phyloP scores from a whole-genome alignment of 768 basidiomycete genomes.

The Roridomyces roridus region DNA sequence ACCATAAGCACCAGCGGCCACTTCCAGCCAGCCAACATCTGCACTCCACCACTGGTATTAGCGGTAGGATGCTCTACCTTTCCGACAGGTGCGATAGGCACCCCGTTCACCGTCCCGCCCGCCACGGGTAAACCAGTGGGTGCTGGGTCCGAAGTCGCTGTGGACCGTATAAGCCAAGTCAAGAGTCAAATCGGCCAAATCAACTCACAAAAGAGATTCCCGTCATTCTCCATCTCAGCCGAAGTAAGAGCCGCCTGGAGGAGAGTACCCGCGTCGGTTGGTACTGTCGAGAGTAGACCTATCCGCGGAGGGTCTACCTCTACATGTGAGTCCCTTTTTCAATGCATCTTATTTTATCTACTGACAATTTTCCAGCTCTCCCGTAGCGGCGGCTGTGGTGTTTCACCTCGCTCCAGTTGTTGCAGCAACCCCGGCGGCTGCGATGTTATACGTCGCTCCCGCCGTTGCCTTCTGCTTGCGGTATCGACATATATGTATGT shows the following conservation, averaged over 20 bases:
- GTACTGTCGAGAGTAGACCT: constrained; percentile 76
- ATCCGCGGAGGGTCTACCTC: constrained; percentile 72
- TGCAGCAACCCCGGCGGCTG: too few species aligned
- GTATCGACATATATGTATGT: too few species aligned
- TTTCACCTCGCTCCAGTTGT: too few species aligned
- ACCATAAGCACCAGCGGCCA: background rate
- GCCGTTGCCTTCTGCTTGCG: too few species aligned
- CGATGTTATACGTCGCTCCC: too few species aligned
- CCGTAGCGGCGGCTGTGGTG: too few species aligned
- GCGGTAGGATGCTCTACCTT: background rate
- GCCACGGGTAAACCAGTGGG: constrained; percentile 40
- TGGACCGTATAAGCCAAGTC: constrained; percentile 10
- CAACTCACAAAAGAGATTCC: constrained; percentile 41
- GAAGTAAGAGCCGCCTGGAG: constrained; percentile 41
- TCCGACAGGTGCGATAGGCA: constrained; percentile 22
- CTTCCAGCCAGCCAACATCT: background rate
- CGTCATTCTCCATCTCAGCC: constrained; percentile 39
- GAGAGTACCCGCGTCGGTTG: constrained; percentile 49
- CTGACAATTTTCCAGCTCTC: too few species aligned
- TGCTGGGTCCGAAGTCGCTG: constrained; percentile 48
- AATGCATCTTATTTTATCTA: too few species aligned
- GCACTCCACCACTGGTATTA: background rate
- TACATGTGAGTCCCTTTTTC: too few species aligned
- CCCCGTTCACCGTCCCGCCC: constrained; percentile 29
- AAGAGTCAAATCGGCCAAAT: too few species aligned